These are phyloP conservation scores for Trifolium repens DNA, from an alignment of 306 rosid genomes.

Conservation along the genomic window DNA sequence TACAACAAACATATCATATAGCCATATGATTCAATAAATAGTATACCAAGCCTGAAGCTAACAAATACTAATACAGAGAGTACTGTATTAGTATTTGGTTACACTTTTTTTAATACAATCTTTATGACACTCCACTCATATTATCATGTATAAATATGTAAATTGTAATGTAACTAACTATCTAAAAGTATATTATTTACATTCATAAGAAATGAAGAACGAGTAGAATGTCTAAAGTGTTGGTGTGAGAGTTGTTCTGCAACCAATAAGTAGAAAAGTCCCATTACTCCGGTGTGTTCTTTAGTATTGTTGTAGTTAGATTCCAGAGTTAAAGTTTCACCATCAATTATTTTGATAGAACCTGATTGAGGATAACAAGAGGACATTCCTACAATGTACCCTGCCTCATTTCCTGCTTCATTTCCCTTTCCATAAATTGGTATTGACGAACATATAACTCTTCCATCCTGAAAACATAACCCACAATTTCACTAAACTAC, in stretches of 20 bases:
- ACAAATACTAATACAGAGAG: no score
- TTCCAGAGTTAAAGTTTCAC: conserved; percentile 60
- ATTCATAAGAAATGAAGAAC: conserved; percentile 35
- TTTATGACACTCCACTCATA: not conserved
- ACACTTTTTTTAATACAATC: no score
- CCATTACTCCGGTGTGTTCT: conserved; percentile 80
- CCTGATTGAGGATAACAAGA: conserved; percentile 78
- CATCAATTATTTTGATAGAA: conserved; percentile 58
- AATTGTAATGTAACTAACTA: not conserved
- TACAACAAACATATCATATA: no score
- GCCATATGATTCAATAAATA: no score
- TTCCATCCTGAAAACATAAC: conserved; percentile 60
- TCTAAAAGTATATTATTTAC: not conserved
- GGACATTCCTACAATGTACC: conserved; percentile 79
- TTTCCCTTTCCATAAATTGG: conserved; percentile 72
- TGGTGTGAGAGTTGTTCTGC: conserved; percentile 62
- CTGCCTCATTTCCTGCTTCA: conserved; percentile 71
- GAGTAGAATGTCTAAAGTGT: conserved; percentile 22
- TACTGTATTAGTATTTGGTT: no score
- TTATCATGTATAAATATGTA: not conserved
- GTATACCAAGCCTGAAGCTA: no score
- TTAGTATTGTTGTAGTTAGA: conserved; percentile 50
- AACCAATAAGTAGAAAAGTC: conserved; percentile 67
- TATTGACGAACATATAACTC: conserved; percentile 67
- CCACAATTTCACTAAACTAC: not conserved